These are phyloP conservation scores for Acidiella bohemica DNA, from an alignment of 495 filamentous ascomycete species.

Conservation along the genomic window DNA sequence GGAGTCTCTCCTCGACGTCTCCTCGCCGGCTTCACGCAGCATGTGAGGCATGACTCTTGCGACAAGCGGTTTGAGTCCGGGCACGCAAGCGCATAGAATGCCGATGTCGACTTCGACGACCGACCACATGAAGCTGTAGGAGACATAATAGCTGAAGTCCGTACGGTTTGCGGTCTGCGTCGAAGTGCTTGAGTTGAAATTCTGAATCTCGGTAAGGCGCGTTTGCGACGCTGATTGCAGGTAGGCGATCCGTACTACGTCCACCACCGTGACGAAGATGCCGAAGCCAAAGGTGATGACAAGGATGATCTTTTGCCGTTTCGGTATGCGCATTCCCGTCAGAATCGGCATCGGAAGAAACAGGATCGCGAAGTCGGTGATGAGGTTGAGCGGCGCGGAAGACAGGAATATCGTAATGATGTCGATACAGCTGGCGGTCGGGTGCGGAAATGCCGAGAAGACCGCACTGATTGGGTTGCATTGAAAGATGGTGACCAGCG, in stretches of 20 bases:
- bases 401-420: slow-evolving; percentile 73
- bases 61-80: slow-evolving; percentile 75
- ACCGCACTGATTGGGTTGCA: slow-evolving; percentile 60
- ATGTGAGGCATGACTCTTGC: slow-evolving; percentile 60
- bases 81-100: slow-evolving; percentile 77
- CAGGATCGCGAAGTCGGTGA: slow-evolving; percentile 71
- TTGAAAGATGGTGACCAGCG: slow-evolving; percentile 78
- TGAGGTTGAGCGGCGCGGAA: slow-evolving; percentile 70
- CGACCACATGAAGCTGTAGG: slow-evolving; percentile 78
- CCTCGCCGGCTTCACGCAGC: slow-evolving; percentile 39
- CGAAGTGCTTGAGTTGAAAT: slow-evolving; percentile 11
- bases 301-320: slow-evolving; percentile 70
- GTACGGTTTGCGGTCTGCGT: slow-evolving; percentile 21
- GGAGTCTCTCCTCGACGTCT: slow-evolving; percentile 7
- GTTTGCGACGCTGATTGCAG: slow-evolving; percentile 56
- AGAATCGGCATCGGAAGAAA: slow-evolving; percentile 79
- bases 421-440: slow-evolving; percentile 47
- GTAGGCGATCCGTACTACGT: slow-evolving; percentile 81
- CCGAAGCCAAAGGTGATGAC: slow-evolving; percentile 70
- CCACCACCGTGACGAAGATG: slow-evolving; percentile 74
- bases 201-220: slow-evolving; percentile 19
- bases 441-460: slow-evolving; percentile 36
- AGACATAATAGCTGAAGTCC: slow-evolving; percentile 62
- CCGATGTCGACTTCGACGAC: slow-evolving; percentile 82
- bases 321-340: slow-evolving; percentile 69